These are phyloP conservation scores for Talaromyces sp. DNA, from an alignment of 2,329 filamentous ascomycete genomes.

Conservation along the genomic window DNA sequence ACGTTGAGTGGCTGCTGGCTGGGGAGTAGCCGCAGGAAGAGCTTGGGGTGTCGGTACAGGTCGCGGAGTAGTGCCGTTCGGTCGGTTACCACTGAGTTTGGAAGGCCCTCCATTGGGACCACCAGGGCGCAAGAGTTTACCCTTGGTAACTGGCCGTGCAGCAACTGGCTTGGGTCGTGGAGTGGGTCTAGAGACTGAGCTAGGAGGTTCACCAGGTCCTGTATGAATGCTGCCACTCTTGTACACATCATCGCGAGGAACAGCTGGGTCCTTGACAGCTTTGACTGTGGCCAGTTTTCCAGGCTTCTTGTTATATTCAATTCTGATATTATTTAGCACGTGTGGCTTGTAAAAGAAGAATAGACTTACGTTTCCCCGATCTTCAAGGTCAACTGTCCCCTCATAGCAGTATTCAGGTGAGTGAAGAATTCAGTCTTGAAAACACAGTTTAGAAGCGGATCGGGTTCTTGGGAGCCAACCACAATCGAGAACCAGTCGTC, in stretches of 20 bases:
- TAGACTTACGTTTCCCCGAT: constrained; percentile 63
- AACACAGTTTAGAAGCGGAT: constrained; percentile 88
- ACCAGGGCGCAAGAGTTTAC: constrained; percentile 86
- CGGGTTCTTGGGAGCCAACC: constrained; percentile 85
- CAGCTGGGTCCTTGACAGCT: constrained; percentile 78
- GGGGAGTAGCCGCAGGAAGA: constrained; percentile 22
- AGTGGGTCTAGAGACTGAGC: constrained; percentile 76
- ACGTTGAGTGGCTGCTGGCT: constrained; percentile 27
- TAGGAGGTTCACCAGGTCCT: constrained; percentile 75
- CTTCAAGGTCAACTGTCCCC: constrained; percentile 75
- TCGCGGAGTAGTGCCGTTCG: constrained; percentile 29
- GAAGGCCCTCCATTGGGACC: constrained; percentile 80
- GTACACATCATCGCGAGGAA: constrained; percentile 73
- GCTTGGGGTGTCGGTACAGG: constrained; percentile 37
- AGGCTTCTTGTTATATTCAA: constrained; percentile 97
- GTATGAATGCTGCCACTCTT: constrained; percentile 93
- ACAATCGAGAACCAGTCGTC: constrained; percentile 98
- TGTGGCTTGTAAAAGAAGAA: not conserved
- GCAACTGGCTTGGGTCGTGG: constrained; percentile 83
- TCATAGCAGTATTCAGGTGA: constrained; percentile 76
- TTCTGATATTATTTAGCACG: constrained; percentile 43
- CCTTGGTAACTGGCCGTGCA: constrained; percentile 85
- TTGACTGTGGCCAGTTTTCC: constrained; percentile 88
- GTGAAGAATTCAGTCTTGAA: constrained; percentile 98
- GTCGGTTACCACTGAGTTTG: constrained; percentile 58